Base-by-base conservation (phyloP, 148 eudicot genomes). In the Rhododendron molle region DNA sequence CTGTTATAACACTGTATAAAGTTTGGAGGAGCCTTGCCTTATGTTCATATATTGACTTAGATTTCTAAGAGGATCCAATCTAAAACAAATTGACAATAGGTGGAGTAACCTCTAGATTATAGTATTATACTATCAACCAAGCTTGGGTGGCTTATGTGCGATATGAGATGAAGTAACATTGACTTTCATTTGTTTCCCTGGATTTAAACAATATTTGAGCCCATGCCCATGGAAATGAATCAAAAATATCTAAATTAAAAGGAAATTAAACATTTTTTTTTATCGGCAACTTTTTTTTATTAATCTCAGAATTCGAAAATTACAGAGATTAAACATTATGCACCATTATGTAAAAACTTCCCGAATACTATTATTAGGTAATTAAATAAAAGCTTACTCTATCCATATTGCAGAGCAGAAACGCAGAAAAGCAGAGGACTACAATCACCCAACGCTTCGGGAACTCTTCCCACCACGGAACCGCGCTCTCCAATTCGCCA, bases 341-440 rank as follows among this genome's bases (percentile, higher is more conserved):
- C 73, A 28, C 5, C 73, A 67, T 12, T 11, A 26, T 28, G 74
- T 36, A 28, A 12, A 0, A 69, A 28, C 72, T n/a, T 23, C 72
- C 32, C 72, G 9, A 65, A 65, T 62, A n/a, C 26, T 7, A 67
- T 12, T 28, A 32, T 5, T 12, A 26, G 34, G 34, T 26, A 28
- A 26, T 38, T 5, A 6, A 32, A 14, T 3, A 10, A 4, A 44
- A 67, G 81, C 90, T 90, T 93, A 96, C 99, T 88, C 99, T 90
- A 89, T 96, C 99, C 99, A 96, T 96, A 76, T 96, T 96, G 91
- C 99, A 96, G 34, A 96, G 98, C 23, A 96, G 94, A 83, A 96
- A 96, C 69, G 99, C 97, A 0, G 99, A 93, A 89, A 93, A 95
- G 83, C 99, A 96, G 82, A 96, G 87, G 28, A 95, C 38, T 47